These are phyloP conservation scores for Chloromonas sp. DNA, from an alignment of 163 green algal genomes.

Conservation along the genomic window DNA sequence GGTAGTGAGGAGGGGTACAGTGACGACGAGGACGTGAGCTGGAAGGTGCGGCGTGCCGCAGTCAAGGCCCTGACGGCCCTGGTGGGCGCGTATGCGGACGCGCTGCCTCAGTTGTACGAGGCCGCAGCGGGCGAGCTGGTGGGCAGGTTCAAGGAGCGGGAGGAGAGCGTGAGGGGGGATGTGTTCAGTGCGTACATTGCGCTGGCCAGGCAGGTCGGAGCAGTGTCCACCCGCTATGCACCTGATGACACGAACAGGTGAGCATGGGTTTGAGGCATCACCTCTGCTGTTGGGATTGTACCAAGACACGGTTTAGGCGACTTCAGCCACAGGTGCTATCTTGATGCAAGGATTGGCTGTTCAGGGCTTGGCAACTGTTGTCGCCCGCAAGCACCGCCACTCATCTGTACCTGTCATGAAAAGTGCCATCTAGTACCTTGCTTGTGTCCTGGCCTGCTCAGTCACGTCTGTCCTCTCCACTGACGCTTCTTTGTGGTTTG, in stretches of 20 bases:
- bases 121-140: not conserved
- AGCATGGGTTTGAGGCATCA: too few species aligned
- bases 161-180: conserved; percentile 89
- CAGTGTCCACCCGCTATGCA: conserved; percentile 12
- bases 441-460: too few species aligned
- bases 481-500: too few species aligned
- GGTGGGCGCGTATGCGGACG: conserved; percentile 61
- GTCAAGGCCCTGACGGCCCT: conserved; percentile 66
- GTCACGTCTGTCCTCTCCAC: too few species aligned
- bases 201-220: conserved; percentile 30
- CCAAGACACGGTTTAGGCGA: too few species aligned
- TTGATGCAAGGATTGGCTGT: too few species aligned
- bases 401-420: too few species aligned
- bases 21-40: conserved; percentile 92
- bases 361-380: too few species aligned
- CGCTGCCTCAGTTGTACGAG: conserved; percentile 49
- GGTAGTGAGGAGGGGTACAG: conserved; percentile 50
- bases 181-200: conserved; percentile 68
- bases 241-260: conserved; percentile 29
- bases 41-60: conserved; percentile 72
- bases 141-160: conserved; percentile 69
- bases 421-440: too few species aligned
- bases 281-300: too few species aligned
- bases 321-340: too few species aligned
- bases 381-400: too few species aligned